Base-by-base conservation (phyloP, 1,284 basidiomycete genomes). In the Coniophora puteana region DNA sequence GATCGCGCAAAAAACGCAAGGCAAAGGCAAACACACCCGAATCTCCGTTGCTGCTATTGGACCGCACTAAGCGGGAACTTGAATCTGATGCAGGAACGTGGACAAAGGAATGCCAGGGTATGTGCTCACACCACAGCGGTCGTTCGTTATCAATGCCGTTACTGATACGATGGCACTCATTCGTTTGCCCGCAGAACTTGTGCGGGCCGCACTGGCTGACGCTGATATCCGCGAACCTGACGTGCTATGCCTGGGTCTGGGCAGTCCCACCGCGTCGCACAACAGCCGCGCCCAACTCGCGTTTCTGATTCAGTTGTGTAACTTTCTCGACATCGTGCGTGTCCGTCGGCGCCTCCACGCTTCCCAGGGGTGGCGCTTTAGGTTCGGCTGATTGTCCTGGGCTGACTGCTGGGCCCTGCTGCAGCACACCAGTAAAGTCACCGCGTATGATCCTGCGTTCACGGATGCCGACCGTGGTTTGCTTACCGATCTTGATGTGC, bases 381-480 rank as follows among this genome's bases (percentile, higher is more conserved):
- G 5, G 17, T 21, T 17, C 8, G 49, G 28, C 20, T 14, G 14
- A 31, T 5, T 13, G 17, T 18, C 16, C 28, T 25, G 32, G 24
- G n/a, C 25, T n/a, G 27, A 20, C 22, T 31, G 35, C 18, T 20
- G 8, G 34, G 34, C 13, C 29, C 30, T 27, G 40, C 31, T 36
- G 39, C 49, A 85, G 82, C 69, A 67, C 48, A 64, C 55, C 51
- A 57, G 54, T 39, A 59, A 64, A 20, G 68, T 83, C 41, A 71
- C 69, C 47, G 50, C 79, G 20, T 87, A 78, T 62, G 84, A 88
- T 66, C 84, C 84, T 51, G 73, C 80, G 13, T 85, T 87, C 61
- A 72, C 79, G 55, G 68, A 68, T 18, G 69, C 76, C 51, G 84
- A 88, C 55, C 51, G 53, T 29, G 49, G 54, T 17, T 65, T 84